These are phyloP conservation scores for Beauveria sp. DNA, from an alignment of 2,329 filamentous ascomycete species.

Conservation along the genomic window DNA sequence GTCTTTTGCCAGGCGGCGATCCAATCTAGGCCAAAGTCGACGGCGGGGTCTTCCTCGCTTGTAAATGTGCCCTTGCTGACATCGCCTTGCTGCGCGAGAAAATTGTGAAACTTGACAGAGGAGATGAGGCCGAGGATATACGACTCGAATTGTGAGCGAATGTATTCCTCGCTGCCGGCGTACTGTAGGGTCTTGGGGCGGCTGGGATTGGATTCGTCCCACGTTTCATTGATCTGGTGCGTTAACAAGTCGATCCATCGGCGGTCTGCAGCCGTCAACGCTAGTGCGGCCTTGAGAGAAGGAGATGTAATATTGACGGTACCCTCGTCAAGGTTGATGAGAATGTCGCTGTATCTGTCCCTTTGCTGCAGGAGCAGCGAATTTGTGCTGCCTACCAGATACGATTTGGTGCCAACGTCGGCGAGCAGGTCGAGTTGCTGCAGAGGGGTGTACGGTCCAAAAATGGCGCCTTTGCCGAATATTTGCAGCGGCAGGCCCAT, in stretches of 20 bases:
- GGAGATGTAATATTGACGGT: constrained; percentile 77
- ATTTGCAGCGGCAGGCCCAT: constrained; percentile 94
- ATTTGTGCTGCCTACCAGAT: constrained; percentile 95
- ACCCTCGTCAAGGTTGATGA: constrained; percentile 91
- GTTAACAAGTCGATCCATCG: constrained; percentile 96
- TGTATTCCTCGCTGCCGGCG: constrained; percentile 93
- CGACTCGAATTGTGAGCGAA: constrained; percentile 92
- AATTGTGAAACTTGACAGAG: constrained; percentile 80
- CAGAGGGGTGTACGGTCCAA: constrained; percentile 91
- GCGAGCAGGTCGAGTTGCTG: constrained; percentile 93
- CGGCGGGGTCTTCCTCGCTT: constrained; percentile 74
- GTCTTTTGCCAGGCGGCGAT: constrained; percentile 81
- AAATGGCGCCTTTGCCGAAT: constrained; percentile 91
- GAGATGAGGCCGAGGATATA: constrained; percentile 87
- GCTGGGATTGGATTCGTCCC: constrained; percentile 85
- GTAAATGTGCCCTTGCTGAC: constrained; percentile 61
- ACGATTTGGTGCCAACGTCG: constrained; percentile 91
- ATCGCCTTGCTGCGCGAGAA: constrained; percentile 60
- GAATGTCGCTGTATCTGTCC: constrained; percentile 90
- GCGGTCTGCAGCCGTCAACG: constrained; percentile 77
- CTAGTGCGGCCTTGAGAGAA: constrained; percentile 66
- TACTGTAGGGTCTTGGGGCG: constrained; percentile 94
- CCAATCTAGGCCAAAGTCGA: constrained; percentile 79
- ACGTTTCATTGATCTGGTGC: constrained; percentile 89
- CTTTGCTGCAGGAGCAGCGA: constrained; percentile 88